phyloP scores from a whole-genome alignment of 257 asterid genomes.

The Petrea volubilis region DNA sequence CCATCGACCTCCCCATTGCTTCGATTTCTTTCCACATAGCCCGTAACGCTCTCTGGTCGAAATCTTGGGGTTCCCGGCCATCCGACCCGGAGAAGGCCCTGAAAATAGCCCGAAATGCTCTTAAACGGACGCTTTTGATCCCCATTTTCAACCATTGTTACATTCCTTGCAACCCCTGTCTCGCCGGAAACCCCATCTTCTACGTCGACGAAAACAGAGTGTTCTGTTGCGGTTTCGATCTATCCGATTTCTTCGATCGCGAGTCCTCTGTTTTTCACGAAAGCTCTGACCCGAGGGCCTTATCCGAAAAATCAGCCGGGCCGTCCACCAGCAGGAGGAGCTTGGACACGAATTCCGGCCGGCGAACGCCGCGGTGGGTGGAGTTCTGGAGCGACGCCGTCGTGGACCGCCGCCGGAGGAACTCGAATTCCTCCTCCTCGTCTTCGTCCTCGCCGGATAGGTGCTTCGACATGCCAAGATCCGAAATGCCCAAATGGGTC shows the following conservation, averaged over 20 bases:
- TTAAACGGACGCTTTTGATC: conserved; percentile 67
- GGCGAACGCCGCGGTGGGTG: conserved; percentile 78
- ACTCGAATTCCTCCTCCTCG: conserved; percentile 47
- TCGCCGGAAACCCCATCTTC: conserved; percentile 85
- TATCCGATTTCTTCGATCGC: conserved; percentile 76
- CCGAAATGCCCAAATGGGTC: conserved; percentile 65
- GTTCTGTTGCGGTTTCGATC: conserved; percentile 82
- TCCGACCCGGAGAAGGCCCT: conserved; percentile 71
- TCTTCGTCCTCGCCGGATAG: conserved; percentile 62
- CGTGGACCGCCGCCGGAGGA: conserved; percentile 55
- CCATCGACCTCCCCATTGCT: conserved; percentile 75
- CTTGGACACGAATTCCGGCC: conserved; percentile 37
- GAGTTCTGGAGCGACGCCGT: conserved; percentile 93
- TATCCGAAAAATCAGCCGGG: conserved; percentile 44
- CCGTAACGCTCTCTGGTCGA: conserved; percentile 74
- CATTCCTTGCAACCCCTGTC: conserved; percentile 74
- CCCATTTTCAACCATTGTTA: conserved; percentile 86
- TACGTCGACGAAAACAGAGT: conserved; percentile 69
- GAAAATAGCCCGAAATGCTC: conserved; percentile 71
- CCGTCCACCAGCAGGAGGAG: conserved; percentile 45
- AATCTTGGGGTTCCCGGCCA: conserved; percentile 81
- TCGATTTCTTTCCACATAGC: conserved; percentile 79
- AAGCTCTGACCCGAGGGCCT: conserved; percentile 29
- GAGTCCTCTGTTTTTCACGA: conserved; percentile 52
- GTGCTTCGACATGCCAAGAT: conserved; percentile 48